A percentile compares a stretch with the other conserved stretches of the same genome.
These are phyloP conservation scores for Podaxis sp. DNA, from an alignment of 768 basidiomycete species.

Conservation along the genomic window DNA sequence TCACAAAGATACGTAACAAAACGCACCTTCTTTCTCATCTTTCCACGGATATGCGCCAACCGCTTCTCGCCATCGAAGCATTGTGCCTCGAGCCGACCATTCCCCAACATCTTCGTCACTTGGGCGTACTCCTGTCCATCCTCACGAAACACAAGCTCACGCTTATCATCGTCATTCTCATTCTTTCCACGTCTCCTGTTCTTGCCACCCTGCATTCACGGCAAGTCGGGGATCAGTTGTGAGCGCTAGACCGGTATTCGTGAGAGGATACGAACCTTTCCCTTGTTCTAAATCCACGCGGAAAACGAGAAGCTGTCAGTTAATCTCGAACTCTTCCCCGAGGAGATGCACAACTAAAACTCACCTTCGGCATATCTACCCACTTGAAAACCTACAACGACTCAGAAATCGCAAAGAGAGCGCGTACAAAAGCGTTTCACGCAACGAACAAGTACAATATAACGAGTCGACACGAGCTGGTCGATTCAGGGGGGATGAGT, in stretches of 20 bases:
- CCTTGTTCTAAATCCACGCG: conserved; percentile 9
- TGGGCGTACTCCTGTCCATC: conserved; percentile 99
- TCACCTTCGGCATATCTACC: conserved; percentile 14
- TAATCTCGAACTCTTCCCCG: too few species aligned
- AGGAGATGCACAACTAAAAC: background rate
- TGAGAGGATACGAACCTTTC: conserved; percentile 12
- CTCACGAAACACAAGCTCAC: conserved; percentile 97
- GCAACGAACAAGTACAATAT: background rate
- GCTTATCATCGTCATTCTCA: conserved; percentile 98
- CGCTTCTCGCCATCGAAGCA: conserved; percentile 99
- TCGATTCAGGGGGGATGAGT: background rate
- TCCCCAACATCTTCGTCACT: conserved; percentile 98
- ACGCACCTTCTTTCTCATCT: conserved; percentile 98
- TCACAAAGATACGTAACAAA: background rate
- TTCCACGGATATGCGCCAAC: conserved; percentile 96
- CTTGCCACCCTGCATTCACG: conserved; percentile 80
- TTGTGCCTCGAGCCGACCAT: conserved; percentile 92
- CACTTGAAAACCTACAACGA: background rate
- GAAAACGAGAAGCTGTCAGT: background rate
- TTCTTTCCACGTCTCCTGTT: conserved; percentile 99
- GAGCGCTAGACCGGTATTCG: background rate
- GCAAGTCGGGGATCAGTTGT: background rate
- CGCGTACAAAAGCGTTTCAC: background rate
- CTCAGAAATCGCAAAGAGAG: background rate
- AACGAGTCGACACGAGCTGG: background rate